Percentiles rank a stretch among this genome's conserved stretches.
Conservation (phyloP, 2,329 filamentous ascomycete genomes). For the Septoria petroselini region DNA sequence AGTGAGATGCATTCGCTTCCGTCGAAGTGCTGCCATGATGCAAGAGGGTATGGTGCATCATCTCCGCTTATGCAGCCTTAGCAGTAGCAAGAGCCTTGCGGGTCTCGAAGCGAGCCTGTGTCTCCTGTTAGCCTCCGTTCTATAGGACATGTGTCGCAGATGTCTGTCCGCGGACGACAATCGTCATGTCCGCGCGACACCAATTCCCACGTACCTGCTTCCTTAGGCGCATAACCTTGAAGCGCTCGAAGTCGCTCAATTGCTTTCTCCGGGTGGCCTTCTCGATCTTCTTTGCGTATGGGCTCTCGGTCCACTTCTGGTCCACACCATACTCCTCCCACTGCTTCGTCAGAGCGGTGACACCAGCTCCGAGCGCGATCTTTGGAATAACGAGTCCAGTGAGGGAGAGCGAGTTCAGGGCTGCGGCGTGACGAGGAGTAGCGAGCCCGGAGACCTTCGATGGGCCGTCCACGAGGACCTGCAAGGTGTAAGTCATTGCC, state of each 20-base stretch:
- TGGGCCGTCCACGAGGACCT: constrained; percentile 96
- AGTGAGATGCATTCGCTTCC: constrained; percentile 16
- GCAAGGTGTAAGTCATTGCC: constrained; percentile 33
- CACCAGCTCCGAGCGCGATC: constrained; percentile 80
- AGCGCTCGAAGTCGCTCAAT: constrained; percentile 97
- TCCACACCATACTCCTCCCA: constrained; percentile 94
- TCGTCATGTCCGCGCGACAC: neutral
- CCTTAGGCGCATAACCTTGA: constrained; percentile 99
- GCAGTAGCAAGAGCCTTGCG: constrained; percentile 94
- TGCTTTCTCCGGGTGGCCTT: constrained; percentile 82
- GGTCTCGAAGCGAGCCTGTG: constrained; percentile 83
- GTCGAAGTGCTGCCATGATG: constrained; percentile 22
- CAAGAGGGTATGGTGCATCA: constrained; percentile 18
- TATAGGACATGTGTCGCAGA: neutral
- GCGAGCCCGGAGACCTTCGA: constrained; percentile 73
- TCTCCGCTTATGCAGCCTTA: constrained; percentile 57
- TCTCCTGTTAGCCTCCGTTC: neutral
- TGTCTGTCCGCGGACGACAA: neutral
- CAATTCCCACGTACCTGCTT: constrained; percentile 73
- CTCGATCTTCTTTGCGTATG: constrained; percentile 90
- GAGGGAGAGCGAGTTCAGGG: constrained; percentile 80
- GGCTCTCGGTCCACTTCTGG: constrained; percentile 84
- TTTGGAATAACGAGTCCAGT: constrained; percentile 84
- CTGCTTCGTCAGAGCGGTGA: constrained; percentile 75
- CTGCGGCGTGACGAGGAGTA: constrained; percentile 81